Base-by-base conservation (phyloP, 2,329 filamentous ascomycete species). In the Aspergillus brasiliensis region DNA sequence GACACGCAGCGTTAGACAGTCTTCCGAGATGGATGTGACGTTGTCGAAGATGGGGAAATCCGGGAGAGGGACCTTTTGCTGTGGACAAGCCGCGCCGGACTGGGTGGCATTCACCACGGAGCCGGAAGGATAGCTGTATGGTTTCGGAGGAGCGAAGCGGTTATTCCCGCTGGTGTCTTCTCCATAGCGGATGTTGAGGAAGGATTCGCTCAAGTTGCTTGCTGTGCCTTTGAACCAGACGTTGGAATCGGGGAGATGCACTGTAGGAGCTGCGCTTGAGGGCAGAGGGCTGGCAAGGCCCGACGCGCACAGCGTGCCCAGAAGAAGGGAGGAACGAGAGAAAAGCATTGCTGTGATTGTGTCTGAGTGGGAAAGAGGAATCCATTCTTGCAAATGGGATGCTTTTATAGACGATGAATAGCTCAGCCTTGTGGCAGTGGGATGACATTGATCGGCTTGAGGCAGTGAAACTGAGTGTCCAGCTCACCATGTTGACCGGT, bases 1-100 rank as follows among this genome's bases (percentile, higher is more conserved):
- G 13, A 54, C 25, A 5, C 37, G 31, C 15, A 54, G 37, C 1
- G 31, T 54, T n/a, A 54, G 17, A 28, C 38, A 56, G 17, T 47
- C 51, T 17, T 54, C 51, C 10, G 53, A 52, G 10, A n/a, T 28
- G 2, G 10, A 13, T 3, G 21, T 23, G 28, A 47, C 37, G 48
- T 60, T 60, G 53, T 49, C 23, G 10, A 49, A 49, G 46, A 49
- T n/a, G 1, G 46, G 46, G 21, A 49, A 49, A 8, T 10, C 19
- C 1, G 46, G 15, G 8, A 49, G 8, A 15, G 46, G 46, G 5
- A 17, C 23, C 8, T 31, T 49, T 25, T 31, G 46, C 25, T 49
- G 46, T 2, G 46, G 46, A 49, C 46, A 49, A 15, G 46, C 46
- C 8, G 46, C 27, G 15, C 46, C 46, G 7, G 46, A n/a, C 10